These are phyloP conservation scores for Lepidium sativum DNA, from an alignment of 345 rosid genomes.

Conservation along the genomic window DNA sequence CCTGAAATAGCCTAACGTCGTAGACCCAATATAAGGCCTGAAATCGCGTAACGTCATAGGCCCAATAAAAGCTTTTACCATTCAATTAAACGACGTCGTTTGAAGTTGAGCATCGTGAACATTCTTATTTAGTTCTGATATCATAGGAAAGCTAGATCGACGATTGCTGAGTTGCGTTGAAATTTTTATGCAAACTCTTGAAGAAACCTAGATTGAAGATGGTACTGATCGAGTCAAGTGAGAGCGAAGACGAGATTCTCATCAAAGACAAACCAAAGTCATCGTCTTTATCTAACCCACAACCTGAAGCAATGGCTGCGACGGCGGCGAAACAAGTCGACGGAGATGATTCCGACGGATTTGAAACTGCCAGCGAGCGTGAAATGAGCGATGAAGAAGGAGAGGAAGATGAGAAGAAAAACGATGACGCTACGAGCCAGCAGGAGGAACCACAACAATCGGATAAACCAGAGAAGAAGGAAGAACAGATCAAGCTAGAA, in stretches of 20 bases:
- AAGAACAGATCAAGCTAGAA: slow-evolving; percentile 10
- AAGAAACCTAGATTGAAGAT: slow-evolving; percentile 27
- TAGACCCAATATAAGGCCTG: neutral
- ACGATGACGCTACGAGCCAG: neutral
- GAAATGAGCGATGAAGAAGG: slow-evolving; percentile 46
- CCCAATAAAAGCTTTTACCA: neutral
- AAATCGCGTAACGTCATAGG: neutral
- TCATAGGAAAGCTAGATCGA: slow-evolving; percentile 11
- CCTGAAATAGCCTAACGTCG: no score
- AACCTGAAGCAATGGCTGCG: slow-evolving; percentile 10
- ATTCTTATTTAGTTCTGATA: slow-evolving; percentile 1
- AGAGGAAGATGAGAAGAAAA: neutral
- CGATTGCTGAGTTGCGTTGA: neutral
- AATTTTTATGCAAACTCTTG: neutral
- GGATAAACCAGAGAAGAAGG: slow-evolving; percentile 10
- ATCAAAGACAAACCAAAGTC: slow-evolving; percentile 1
- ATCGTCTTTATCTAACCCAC: neutral
- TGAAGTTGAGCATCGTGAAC: neutral
- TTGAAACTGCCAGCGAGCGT: slow-evolving; percentile 87
- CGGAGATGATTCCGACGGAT: slow-evolving; percentile 67
- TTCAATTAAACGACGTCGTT: neutral
- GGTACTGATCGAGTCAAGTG: slow-evolving; percentile 43
- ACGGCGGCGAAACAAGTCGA: slow-evolving; percentile 20
- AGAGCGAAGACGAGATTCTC: slow-evolving; percentile 12
- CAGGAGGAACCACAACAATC: slow-evolving; percentile 5